Percentiles rank a stretch among this genome's conserved stretches.
Evolutionary conservation across 179 eudicot species (phyloP).

Genomic region (Kewa caespitosa): DNA sequence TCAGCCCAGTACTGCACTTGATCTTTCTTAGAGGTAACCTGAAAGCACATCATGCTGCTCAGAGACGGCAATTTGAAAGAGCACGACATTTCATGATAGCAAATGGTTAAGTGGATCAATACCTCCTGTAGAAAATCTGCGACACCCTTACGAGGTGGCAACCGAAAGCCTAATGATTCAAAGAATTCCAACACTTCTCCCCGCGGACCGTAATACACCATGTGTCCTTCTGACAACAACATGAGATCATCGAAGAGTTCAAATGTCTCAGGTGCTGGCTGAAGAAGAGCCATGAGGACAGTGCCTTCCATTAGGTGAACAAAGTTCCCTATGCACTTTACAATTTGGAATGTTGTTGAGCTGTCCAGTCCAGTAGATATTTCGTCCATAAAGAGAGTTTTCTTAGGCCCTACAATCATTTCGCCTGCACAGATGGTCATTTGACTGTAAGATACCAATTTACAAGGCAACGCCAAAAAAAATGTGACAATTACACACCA

Average conservation of each 20-base stretch:
- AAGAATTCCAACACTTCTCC: constrained; percentile 67
- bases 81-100: background rate
- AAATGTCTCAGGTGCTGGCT: constrained; percentile 78
- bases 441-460: background rate
- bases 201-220: constrained; percentile 81
- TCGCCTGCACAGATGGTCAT: constrained; percentile 54
- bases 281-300: constrained; percentile 66
- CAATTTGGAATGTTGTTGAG: constrained; percentile 90
- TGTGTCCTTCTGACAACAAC: constrained; percentile 63
- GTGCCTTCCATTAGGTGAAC: constrained; percentile 88
- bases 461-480: background rate
- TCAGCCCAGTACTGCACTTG: constrained; percentile 93
- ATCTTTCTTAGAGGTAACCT: constrained; percentile 93
- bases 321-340: constrained; percentile 67
- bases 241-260: constrained; percentile 78
- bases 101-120: background rate
- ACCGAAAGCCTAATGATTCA: constrained; percentile 59
- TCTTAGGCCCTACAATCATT: constrained; percentile 91
- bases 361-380: constrained; percentile 96
- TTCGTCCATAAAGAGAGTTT: constrained; percentile 96
- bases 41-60: constrained; percentile 13
- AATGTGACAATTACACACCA: background rate
- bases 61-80: constrained; percentile 1
- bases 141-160: constrained; percentile 73
- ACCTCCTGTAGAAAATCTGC: constrained; percentile 57